Evolutionary conservation across 2,329 filamentous ascomycete species (phyloP), one percentile per base, ranked within the genome.

Genomic region (Teratosphaeriaceae sp.): DNA sequence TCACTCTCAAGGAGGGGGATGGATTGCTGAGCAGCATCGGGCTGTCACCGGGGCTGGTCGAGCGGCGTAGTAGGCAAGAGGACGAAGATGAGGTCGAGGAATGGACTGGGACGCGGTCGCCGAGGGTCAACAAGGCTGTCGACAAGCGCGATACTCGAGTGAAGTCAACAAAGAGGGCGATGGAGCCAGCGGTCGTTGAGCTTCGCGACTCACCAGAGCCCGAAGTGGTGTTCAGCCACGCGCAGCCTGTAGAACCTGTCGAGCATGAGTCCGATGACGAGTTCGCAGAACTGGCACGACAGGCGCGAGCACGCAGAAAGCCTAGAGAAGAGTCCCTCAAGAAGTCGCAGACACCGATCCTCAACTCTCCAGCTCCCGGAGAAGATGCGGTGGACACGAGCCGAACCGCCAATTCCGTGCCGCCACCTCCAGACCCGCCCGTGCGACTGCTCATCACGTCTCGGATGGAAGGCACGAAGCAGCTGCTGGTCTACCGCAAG

Each of bases 361-460:
- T 36, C 22, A 39, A 40, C 42, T 42, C 40, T 12, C 43, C 33
- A 5, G 42, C 47, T 21, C 39, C 38, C 5, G 48, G 42, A 46
- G 16, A 46, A 38, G 29, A 21, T 39, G 19, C 24, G 43, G 34
- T 42, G 48, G 31, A 41, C 22, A 27, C 22, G 6, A 31, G 23
- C 19, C 12, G 38, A 36, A 15, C 34, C 19, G 16, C 27, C n/a
- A 26, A 31, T 20, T 26, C 52, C 29, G 50, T 50, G 39, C 49
- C 55, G 29, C 51, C 48, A 44, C 45, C 24, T 3, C 55, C 64
- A 15, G 75, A 82, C 47, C 67, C 73, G 1, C 56, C 75, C 11
- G 71, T 86, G 30, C 68, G 76, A 43, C 76, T 90, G 19, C 68
- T 88, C 23, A 78, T 96, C 49, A 76, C 73, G 0, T 86, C 88